Evolutionary conservation across 352 stramenopile genomes (phyloP).

Genomic region (Phytophthora boehmeriae): DNA sequence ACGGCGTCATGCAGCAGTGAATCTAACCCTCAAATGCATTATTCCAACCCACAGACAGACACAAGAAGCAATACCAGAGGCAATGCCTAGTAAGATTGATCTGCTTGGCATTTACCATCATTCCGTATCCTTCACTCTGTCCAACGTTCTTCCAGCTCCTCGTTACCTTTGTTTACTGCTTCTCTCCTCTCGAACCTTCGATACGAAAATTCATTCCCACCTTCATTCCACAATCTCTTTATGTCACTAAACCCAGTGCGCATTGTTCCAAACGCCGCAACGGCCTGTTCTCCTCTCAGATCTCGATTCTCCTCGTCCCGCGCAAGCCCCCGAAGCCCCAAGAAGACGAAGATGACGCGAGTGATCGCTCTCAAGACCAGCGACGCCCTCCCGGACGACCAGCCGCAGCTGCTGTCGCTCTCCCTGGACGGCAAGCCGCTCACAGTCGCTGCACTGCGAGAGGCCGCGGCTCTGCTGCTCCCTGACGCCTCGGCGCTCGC

Average conservation of each 20-base stretch:
- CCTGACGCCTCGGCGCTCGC: slow-evolving; percentile 26
- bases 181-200: neutral
- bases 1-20: too few relatives aligned
- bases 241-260: slow-evolving; percentile 8
- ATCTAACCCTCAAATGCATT: too few relatives aligned
- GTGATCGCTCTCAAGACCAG: slow-evolving; percentile 31
- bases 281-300: slow-evolving; percentile 23
- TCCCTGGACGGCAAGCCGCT: slow-evolving; percentile 19
- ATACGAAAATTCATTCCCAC: neutral
- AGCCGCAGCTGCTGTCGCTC: slow-evolving; percentile 35
- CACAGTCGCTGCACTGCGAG: slow-evolving; percentile 33
- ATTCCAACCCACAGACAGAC: too few relatives aligned
- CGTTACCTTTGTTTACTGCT: neutral
- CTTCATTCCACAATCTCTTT: neutral
- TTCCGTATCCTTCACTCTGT: neutral
- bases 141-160: neutral
- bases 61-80: too few relatives aligned
- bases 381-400: slow-evolving; percentile 14
- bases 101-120: slow-evolving; percentile 2
- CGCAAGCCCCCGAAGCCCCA: slow-evolving; percentile 26
- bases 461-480: slow-evolving; percentile 19
- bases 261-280: slow-evolving; percentile 18
- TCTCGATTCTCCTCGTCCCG: slow-evolving; percentile 33
- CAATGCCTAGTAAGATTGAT: too few relatives aligned
- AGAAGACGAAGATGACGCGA: slow-evolving; percentile 30